A percentile compares a stretch with the other conserved stretches of the same genome.
phyloP scores from a whole-genome alignment of 177 flowering plant species.

The Viscum album region DNA sequence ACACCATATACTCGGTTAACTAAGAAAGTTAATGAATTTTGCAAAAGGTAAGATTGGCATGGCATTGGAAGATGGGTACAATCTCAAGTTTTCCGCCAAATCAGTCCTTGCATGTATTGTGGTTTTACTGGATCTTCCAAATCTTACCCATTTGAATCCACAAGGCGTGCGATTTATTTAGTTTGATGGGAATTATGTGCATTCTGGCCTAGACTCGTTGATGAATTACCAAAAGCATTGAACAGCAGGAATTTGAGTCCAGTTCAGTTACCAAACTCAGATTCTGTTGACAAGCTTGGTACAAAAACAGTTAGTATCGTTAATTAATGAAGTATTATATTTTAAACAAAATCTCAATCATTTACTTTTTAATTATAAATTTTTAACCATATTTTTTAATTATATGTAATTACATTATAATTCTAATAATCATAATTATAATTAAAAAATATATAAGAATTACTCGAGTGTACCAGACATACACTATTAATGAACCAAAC shows the following conservation, averaged over 20 bases:
- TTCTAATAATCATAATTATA: too few relatives aligned
- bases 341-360: too few relatives aligned
- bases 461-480: too few relatives aligned
- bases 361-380: too few relatives aligned
- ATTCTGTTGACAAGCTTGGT: too few relatives aligned
- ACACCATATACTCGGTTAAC: slow-evolving; percentile 79
- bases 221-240: slow-evolving; percentile 43
- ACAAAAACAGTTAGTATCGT: too few relatives aligned
- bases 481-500: too few relatives aligned
- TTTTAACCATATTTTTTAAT: too few relatives aligned
- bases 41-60: slow-evolving; percentile 72
- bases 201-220: slow-evolving; percentile 62
- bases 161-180: slow-evolving; percentile 72
- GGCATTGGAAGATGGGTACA: slow-evolving; percentile 93
- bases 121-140: slow-evolving; percentile 54
- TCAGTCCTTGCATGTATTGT: slow-evolving; percentile 75
- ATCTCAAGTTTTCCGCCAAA: slow-evolving; percentile 67
- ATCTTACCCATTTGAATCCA: slow-evolving; percentile 78
- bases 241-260: slow-evolving; percentile 17
- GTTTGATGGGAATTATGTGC: slow-evolving; percentile 54
- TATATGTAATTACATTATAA: too few relatives aligned
- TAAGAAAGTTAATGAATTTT: slow-evolving; percentile 78
- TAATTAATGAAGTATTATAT: too few relatives aligned
- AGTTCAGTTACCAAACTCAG: too few relatives aligned
- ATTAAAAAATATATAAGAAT: too few relatives aligned